A percentile compares a stretch with the other conserved stretches of the same genome.
Conservation (phyloP, 495 filamentous ascomycete species). For the Thozetella sp. region DNA sequence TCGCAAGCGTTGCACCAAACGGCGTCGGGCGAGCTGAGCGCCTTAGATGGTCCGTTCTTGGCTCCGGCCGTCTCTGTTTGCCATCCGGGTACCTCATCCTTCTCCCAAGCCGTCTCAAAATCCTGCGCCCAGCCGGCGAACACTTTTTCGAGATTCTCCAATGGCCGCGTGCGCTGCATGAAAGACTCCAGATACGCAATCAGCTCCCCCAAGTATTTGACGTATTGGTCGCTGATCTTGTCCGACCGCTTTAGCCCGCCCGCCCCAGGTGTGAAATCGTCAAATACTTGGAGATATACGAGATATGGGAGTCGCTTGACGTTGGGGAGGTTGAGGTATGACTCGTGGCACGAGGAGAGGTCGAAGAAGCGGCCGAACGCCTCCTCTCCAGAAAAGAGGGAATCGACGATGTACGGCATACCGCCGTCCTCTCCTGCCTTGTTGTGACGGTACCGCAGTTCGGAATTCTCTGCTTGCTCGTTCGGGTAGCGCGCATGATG, state of each 20-base stretch:
- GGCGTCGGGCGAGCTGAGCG: constrained; percentile 65
- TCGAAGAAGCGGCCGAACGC: constrained; percentile 89
- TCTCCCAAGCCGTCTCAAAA: constrained; percentile 82
- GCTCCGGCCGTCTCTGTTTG: constrained; percentile 52
- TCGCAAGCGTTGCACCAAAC: constrained; percentile 89
- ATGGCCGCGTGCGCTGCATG: constrained; percentile 74
- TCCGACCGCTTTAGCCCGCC: constrained; percentile 73
- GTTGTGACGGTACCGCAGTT: constrained; percentile 83
- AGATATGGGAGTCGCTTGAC: constrained; percentile 84
- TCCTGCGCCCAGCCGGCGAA: constrained; percentile 74
- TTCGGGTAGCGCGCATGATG: constrained; percentile 92
- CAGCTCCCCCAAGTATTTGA: constrained; percentile 81
- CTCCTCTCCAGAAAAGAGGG: constrained; percentile 95
- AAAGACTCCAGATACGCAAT: constrained; percentile 85
- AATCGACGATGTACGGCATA: constrained; percentile 78
- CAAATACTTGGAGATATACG: constrained; percentile 89
- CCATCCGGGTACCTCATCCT: constrained; percentile 82
- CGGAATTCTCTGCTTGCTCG: constrained; percentile 92
- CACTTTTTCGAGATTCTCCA: constrained; percentile 81
- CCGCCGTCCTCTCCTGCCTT: constrained; percentile 56
- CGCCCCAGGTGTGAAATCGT: constrained; percentile 75
- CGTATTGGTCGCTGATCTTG: constrained; percentile 89
- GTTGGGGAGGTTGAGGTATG: constrained; percentile 85
- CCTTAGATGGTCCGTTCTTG: constrained; percentile 33
- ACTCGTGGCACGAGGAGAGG: constrained; percentile 78